These are phyloP conservation scores for Oryza glaberrima DNA, from an alignment of 176 grass and related monocot species.

Conservation along the genomic window DNA sequence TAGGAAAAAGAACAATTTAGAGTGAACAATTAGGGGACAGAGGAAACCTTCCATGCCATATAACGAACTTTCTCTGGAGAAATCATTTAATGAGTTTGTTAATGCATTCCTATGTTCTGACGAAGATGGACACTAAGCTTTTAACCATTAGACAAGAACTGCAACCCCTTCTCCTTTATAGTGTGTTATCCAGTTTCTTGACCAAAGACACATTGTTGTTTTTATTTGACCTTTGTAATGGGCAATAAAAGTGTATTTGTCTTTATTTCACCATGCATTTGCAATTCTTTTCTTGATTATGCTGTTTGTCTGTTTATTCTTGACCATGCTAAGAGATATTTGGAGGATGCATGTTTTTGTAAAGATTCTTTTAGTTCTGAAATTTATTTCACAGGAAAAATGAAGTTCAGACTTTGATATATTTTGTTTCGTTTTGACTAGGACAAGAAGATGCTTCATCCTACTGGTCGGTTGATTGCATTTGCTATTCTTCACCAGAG, in stretches of 20 bases:
- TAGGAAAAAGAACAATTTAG: neutral
- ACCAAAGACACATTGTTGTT: neutral
- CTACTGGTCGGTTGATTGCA: constrained; percentile 84
- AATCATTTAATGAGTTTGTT: neutral
- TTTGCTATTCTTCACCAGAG: constrained; percentile 90
- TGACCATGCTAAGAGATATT: constrained; percentile 7
- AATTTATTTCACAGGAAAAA: neutral
- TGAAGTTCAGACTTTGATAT: constrained; percentile 29
- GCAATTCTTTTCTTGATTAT: neutral
- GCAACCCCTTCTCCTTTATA: neutral
- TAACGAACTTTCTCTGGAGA: neutral
- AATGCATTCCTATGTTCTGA: neutral
- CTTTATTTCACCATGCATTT: neutral
- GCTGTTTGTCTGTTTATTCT: constrained; percentile 3
- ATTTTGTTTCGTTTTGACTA: constrained; percentile 41
- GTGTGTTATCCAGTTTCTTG: neutral
- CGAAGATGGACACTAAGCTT: neutral
- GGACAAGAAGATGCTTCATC: constrained; percentile 92
- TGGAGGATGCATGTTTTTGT: constrained; percentile 1
- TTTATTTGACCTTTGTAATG: neutral
- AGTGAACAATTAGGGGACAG: neutral
- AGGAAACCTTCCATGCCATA: neutral
- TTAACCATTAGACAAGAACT: neutral
- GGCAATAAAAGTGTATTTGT: neutral
- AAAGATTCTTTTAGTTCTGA: neutral